Evolutionary conservation across 73 alveolate species (phyloP), one percentile per base, ranked within the genome.

Genomic region (Tetrahymena elliotti): DNA sequence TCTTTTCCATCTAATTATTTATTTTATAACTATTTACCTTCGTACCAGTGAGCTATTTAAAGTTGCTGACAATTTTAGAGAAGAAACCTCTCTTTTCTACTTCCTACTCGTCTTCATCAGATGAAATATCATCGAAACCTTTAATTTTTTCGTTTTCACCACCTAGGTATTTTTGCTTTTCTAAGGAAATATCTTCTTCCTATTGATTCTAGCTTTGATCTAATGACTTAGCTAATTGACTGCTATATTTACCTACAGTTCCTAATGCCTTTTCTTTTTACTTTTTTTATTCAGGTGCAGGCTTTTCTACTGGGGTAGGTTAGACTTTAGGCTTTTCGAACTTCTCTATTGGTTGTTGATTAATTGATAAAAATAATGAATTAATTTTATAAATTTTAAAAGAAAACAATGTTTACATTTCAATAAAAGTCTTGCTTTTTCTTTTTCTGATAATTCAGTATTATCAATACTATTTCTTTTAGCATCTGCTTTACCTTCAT

Each of bases 11-110:
- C 88, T 68, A 31, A 31, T 27, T 68, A 68, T 68, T n/a, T 9
- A 68, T 53, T n/a, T 12, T 8, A 15, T 2, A n/a, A 6, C n/a
- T 27, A 6, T 68, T 68, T 68, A 94, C 97, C 95, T 98, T 98
- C 93, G 97, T 97, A 24, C 98, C 98, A 83, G 98, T 94, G 94
- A 94, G 68, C 41, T 93, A 93, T 94, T 96, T 88, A 95, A 97
- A 83, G 37, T 96, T 96, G 94, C 68, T 93, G 2, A 97, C 93
- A 34, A 97, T 95, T 83, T 92, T 95, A 27, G 98, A 94, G 96
- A 97, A 97, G 40, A 97, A 94, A 24, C 96, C 97, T 41, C 96
- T 95, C 27, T 96, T 96, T 33, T 93, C 95, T 20, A n/a, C 52
- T 41, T 92, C 52, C n/a, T 41, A 24, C 35, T 94, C 96, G 15